Percentiles rank a stretch among this genome's conserved stretches.
Evolutionary conservation across 1,139 yeast genomes (phyloP).

Genomic region (Arxiozyma bovina): DNA sequence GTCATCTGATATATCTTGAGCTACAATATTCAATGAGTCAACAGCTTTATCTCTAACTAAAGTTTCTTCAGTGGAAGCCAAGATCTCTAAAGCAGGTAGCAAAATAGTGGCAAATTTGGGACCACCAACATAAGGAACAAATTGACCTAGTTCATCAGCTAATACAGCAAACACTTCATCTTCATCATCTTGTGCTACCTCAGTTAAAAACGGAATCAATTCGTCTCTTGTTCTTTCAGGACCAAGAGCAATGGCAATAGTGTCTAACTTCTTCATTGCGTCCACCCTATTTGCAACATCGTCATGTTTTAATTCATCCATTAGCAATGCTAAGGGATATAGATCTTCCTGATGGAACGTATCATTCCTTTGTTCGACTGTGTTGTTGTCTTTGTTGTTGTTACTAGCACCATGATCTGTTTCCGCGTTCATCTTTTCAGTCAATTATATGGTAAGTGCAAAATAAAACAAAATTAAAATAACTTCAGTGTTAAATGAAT

Average conservation of each 20-base stretch:
- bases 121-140: slow-evolving; percentile 86
- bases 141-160: slow-evolving; percentile 82
- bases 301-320: slow-evolving; percentile 94
- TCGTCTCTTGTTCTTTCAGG: slow-evolving; percentile 88
- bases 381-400: background rate
- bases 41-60: slow-evolving; percentile 93
- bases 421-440: background rate
- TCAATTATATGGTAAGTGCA: background rate
- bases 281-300: slow-evolving; percentile 88
- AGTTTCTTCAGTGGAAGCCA: slow-evolving; percentile 96
- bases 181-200: slow-evolving; percentile 95
- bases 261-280: slow-evolving; percentile 90
- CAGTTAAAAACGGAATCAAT: slow-evolving; percentile 78
- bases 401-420: background rate
- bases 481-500: background rate
- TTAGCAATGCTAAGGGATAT: slow-evolving; percentile 88
- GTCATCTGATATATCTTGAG: slow-evolving; percentile 52
- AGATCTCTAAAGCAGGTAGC: slow-evolving; percentile 76
- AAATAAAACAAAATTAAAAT: too few species aligned
- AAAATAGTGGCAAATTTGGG: slow-evolving; percentile 64
- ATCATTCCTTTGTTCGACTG: slow-evolving; percentile 7
- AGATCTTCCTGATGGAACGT: slow-evolving; percentile 40
- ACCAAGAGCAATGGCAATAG: slow-evolving; percentile 91
- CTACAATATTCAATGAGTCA: slow-evolving; percentile 66
- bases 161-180: slow-evolving; percentile 94